Evolutionary conservation across 1,139 yeast species (phyloP), one percentile per base, ranked within the genome.

Genomic region (Pneumocystis sp.): DNA sequence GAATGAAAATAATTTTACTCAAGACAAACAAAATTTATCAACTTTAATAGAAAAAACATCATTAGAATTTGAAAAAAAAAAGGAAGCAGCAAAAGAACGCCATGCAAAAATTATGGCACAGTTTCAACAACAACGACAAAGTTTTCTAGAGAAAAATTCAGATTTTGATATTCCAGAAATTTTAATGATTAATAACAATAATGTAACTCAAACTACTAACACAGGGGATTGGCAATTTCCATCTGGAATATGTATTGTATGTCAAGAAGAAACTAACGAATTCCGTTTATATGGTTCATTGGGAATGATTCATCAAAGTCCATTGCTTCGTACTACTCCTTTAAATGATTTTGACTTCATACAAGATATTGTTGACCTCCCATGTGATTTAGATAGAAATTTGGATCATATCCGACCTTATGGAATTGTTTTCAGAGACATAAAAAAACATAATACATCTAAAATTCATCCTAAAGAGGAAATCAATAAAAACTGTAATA

Each of bases 241-340:
- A 0, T 87, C 85, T 59, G 85, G 86, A 57, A 87, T 85, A 68
- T 93, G 98, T 73, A 86, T 91, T 59, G 79, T 93, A 40, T 93
- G 98, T 74, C 95, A 91, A 71, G 89, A 89, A 83, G 86, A 90
- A 0, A 81, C 85, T 1, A 83, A 81, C 34, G 81, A 82, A 15
- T 82, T 83, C 34, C 90, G 88, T 12, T 83, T 89, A 0, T 89
- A 87, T 76, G 97, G 96, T 0, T 80, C 87, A 19, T 82, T 87
- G 60, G 81, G 86, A 10, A 81, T 83, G 71, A 78, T 86, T 39
- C 78, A 84, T 2, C 81, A 80, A 62, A 79, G 87, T 0, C 82
- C 88, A 5, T 85, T 82, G 63, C 83, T 84, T 68, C 76, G 95
- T 64, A 77, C 79, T 17, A 80, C 86, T 19, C 93, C 95, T 0